Conservation (phyloP, 805 yeast genomes). For the Kuraishia ogatae region DNA sequence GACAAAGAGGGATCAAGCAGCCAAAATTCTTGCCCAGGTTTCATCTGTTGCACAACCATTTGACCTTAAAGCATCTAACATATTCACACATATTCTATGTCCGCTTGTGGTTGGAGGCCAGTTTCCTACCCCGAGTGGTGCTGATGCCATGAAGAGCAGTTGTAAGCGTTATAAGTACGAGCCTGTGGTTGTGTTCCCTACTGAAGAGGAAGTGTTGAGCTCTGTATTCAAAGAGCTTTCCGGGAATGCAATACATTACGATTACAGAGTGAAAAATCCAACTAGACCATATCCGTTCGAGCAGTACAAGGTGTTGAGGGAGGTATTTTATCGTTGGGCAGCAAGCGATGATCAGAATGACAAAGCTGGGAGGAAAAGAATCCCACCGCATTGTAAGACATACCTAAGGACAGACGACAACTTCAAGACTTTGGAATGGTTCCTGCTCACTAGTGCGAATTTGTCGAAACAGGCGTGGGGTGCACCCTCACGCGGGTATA, state of each 20-base stretch:
- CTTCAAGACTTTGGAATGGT: constrained; percentile 52
- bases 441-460: constrained; percentile 66
- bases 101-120: constrained; percentile 30
- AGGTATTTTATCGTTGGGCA: constrained; percentile 39
- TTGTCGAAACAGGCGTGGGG: constrained; percentile 84
- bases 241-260: constrained; percentile 44
- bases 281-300: constrained; percentile 4
- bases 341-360: constrained; percentile 18
- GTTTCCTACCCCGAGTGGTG: constrained; percentile 18
- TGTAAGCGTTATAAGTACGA: constrained; percentile 9
- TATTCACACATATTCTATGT: constrained; percentile 38
- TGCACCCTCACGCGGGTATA: constrained; percentile 18
- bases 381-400: constrained; percentile 57
- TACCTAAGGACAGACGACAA: constrained; percentile 46
- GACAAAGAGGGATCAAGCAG: constrained; percentile 6
- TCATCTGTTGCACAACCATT: constrained; percentile 44
- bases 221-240: constrained; percentile 16
- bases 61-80: constrained; percentile 18
- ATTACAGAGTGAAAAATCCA: constrained; percentile 17
- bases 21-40: constrained; percentile 32
- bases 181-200: constrained; percentile 26
- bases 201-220: constrained; percentile 15
- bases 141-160: constrained; percentile 12
- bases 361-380: constrained; percentile 15
- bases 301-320: constrained; percentile 33